phyloP scores from a whole-genome alignment of 2,329 filamentous ascomycete genomes.

The Talaromyces sp. region DNA sequence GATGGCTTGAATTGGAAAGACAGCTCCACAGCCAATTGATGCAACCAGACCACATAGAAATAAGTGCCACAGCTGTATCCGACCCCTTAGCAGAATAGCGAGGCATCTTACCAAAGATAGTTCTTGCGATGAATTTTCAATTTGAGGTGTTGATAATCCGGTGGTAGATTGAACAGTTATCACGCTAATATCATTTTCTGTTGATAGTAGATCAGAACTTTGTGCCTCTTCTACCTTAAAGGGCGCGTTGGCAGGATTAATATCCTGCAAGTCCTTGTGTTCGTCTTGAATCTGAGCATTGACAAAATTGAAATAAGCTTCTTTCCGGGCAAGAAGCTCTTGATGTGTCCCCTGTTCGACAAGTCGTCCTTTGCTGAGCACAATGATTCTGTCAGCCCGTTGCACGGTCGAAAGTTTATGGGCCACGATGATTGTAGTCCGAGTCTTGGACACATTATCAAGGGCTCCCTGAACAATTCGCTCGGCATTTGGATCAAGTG shows the following conservation, averaged over 20 bases:
- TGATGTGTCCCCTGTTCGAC: slow-evolving; percentile 89
- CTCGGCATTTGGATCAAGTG: slow-evolving; percentile 90
- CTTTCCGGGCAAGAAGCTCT: slow-evolving; percentile 49
- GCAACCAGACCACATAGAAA: not conserved
- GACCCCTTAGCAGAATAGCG: not conserved
- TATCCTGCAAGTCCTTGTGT: not conserved
- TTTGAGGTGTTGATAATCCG: not conserved
- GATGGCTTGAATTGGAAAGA: not conserved
- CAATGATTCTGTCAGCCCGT: slow-evolving; percentile 91
- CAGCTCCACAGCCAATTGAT: not conserved
- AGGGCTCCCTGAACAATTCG: slow-evolving; percentile 93
- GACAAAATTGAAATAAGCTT: not conserved
- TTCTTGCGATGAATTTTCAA: not conserved
- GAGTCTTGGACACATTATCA: slow-evolving; percentile 75
- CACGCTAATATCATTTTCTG: not conserved
- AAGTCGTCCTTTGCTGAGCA: slow-evolving; percentile 80
- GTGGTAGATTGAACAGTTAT: not conserved
- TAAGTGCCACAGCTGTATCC: not conserved
- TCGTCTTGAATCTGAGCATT: not conserved
- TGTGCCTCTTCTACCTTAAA: not conserved
- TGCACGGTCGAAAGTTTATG: slow-evolving; percentile 93
- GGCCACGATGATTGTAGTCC: slow-evolving; percentile 94
- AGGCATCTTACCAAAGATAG: not conserved
- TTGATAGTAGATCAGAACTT: not conserved
- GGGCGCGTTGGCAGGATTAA: not conserved